These are phyloP conservation scores for Dioszegia aurantiaca DNA, from an alignment of 768 basidiomycete species.

Conservation along the genomic window DNA sequence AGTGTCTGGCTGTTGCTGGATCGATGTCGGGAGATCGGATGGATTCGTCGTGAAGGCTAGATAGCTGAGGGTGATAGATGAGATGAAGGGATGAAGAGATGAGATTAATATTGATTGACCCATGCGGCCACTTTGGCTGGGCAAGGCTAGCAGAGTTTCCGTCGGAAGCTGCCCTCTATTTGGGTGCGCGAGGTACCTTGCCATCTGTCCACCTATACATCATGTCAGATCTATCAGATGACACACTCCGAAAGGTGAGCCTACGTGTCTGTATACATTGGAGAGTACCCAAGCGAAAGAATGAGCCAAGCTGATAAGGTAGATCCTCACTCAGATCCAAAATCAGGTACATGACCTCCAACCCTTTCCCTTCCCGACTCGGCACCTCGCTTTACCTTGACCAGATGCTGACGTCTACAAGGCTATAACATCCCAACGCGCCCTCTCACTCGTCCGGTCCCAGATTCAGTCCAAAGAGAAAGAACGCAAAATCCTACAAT, in stretches of 20 bases:
- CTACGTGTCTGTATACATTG: background rate
- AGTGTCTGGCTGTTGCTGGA: background rate
- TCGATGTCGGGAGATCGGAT: background rate
- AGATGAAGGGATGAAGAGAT: too few species aligned
- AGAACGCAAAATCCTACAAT: constrained; percentile 81
- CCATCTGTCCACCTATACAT: constrained; percentile 5
- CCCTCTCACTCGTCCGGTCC: constrained; percentile 68
- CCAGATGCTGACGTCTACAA: constrained; percentile 15
- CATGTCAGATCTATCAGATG: constrained; percentile 68
- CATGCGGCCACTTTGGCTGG: constrained; percentile 1
- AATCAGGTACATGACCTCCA: constrained; percentile 58
- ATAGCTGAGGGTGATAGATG: too few species aligned
- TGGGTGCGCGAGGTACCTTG: background rate
- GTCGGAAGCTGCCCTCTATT: too few species aligned
- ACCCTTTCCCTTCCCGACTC: constrained; percentile 1
- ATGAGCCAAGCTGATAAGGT: constrained; percentile 18
- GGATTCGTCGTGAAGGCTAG: background rate
- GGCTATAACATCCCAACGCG: constrained; percentile 77
- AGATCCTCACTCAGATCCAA: constrained; percentile 93
- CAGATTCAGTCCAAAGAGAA: constrained; percentile 78
- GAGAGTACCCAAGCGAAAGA: background rate
- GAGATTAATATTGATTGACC: too few species aligned
- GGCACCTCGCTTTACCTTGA: background rate
- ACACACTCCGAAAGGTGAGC: constrained; percentile 73
- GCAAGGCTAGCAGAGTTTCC: background rate